phyloP scores from a whole-genome alignment of 2,329 filamentous ascomycete species.

The Verticillium longisporum region DNA sequence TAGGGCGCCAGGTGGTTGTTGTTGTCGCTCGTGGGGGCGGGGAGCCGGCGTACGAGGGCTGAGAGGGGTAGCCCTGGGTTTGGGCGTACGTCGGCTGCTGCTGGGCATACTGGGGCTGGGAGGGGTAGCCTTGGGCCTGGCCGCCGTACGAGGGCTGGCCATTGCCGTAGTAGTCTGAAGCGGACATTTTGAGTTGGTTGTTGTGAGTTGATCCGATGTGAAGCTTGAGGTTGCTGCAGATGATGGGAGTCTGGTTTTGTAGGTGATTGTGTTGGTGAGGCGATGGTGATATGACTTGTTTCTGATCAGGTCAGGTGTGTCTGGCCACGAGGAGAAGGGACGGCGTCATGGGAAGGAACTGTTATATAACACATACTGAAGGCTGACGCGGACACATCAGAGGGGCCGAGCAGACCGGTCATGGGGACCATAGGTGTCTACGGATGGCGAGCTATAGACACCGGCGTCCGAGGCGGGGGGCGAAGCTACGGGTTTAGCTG shows the following conservation, averaged over 20 bases:
- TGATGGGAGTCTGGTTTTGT: background rate
- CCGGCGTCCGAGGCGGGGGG: background rate
- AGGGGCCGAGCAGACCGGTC: background rate
- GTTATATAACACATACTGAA: background rate
- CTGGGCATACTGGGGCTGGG: constrained; percentile 6
- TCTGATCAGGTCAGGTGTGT: no score
- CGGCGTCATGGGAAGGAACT: background rate
- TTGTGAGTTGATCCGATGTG: no score
- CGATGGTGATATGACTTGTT: background rate
- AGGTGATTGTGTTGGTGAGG: background rate
- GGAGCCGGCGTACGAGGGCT: constrained; percentile 2
- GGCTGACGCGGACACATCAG: background rate
- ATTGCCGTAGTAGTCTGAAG: constrained; percentile 15
- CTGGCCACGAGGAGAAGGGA: background rate
- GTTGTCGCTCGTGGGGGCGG: background rate
- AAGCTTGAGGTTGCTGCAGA: background rate
- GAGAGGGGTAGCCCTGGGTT: constrained; percentile 1
- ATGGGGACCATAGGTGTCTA: background rate
- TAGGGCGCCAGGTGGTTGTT: constrained; percentile 1
- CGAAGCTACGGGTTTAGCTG: background rate
- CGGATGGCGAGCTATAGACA: background rate
- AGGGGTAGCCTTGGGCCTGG: constrained; percentile 3
- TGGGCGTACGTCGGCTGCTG: constrained; percentile 3
- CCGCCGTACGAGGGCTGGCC: background rate
- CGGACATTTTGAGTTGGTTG: constrained; percentile 13